Percentiles rank a stretch among this genome's conserved stretches.
phyloP scores from a whole-genome alignment of 495 filamentous ascomycete species.

The Geoglossum glabrum region DNA sequence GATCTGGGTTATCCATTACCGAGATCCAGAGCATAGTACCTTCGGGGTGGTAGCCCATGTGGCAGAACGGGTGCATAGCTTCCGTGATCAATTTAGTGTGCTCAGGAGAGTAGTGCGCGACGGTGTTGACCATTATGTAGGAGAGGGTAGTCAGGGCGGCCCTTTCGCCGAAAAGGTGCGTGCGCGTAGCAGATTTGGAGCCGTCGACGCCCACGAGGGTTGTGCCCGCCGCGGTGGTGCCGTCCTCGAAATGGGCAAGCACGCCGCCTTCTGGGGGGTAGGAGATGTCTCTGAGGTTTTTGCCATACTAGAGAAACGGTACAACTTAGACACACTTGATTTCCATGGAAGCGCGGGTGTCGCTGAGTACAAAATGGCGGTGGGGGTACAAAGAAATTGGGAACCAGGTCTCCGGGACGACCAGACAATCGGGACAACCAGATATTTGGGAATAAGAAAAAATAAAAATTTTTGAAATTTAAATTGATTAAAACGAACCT shows the following conservation, averaged over 20 bases:
- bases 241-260: constrained; percentile 31
- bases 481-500: not conserved
- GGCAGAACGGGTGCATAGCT: constrained; percentile 40
- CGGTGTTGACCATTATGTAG: constrained; percentile 27
- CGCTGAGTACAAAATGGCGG: not conserved
- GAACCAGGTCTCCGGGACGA: too few species aligned
- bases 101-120: constrained; percentile 20
- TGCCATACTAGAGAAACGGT: constrained; percentile 19
- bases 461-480: not conserved
- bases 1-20: not conserved
- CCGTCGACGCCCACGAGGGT: constrained; percentile 39
- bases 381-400: not conserved
- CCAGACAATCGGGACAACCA: not conserved
- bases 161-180: constrained; percentile 14
- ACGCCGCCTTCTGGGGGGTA: constrained; percentile 16
- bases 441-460: not conserved
- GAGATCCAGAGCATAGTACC: constrained; percentile 33
- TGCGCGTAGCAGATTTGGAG: constrained; percentile 25
- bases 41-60: constrained; percentile 35
- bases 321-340: too few species aligned
- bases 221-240: constrained; percentile 23
- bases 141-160: constrained; percentile 19
- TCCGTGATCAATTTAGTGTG: constrained; percentile 23
- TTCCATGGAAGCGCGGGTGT: too few species aligned
- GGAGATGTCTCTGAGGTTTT: constrained; percentile 22